These are phyloP conservation scores for Ramaria rubella DNA, from an alignment of 768 basidiomycete species.

Conservation along the genomic window DNA sequence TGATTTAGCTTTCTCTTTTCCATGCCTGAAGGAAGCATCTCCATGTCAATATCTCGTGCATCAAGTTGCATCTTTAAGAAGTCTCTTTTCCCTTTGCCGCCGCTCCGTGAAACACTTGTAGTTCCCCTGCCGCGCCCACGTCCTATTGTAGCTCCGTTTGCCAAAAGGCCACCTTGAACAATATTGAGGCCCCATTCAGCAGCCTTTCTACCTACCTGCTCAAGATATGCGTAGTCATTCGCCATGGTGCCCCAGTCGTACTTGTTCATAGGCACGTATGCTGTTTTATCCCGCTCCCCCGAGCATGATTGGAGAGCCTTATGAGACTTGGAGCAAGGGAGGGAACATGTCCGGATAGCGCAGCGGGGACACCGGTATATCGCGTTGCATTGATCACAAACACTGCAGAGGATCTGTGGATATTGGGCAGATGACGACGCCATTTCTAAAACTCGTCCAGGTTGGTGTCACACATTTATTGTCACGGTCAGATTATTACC, in stretches of 20 bases:
- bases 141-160: conserved; percentile 21
- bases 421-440: conserved; percentile 14
- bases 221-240: conserved; percentile 82
- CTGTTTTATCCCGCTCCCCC: conserved; percentile 65
- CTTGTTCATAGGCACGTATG: conserved; percentile 73
- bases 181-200: conserved; percentile 69
- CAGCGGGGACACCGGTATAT: conserved; percentile 83
- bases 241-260: conserved; percentile 85
- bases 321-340: conserved; percentile 61
- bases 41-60: conserved; percentile 61
- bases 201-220: conserved; percentile 74
- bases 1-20: conserved; percentile 69
- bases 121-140: conserved; percentile 22
- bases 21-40: conserved; percentile 78
- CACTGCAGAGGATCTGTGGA: conserved; percentile 33
- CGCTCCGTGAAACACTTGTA: conserved; percentile 21
- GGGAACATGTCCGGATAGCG: conserved; percentile 62
- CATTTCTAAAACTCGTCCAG: neutral
- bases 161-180: conserved; percentile 49
- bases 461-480: too few species aligned
- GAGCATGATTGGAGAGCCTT: conserved; percentile 56
- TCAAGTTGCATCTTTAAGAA: conserved; percentile 63
- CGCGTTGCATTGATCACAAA: conserved; percentile 42
- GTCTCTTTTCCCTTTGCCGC: conserved; percentile 47
- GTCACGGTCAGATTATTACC: too few species aligned